phyloP scores from a whole-genome alignment of 306 rosid genomes.

The Lablab purpureus region DNA sequence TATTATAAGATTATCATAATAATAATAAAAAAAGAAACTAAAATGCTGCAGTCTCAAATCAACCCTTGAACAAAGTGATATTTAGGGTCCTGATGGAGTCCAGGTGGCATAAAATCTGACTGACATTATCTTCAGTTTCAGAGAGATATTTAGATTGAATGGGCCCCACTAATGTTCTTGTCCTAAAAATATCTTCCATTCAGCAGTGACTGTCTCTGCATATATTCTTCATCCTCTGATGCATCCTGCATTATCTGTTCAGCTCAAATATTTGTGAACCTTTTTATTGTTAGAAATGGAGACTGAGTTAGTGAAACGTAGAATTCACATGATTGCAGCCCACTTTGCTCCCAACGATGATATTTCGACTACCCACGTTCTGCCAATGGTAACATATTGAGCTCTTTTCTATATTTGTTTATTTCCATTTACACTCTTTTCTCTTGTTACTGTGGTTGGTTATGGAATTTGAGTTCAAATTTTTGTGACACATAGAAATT shows the following conservation, averaged over 20 bases:
- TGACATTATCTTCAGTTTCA: neutral
- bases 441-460: neutral
- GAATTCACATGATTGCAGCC: constrained; percentile 65
- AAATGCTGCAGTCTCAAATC: too few species aligned
- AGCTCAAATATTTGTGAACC: constrained; percentile 16
- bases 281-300: constrained; percentile 53
- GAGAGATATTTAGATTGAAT: constrained; percentile 49
- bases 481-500: too few species aligned
- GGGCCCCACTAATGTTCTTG: constrained; percentile 38
- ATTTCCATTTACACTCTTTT: neutral
- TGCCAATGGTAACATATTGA: constrained; percentile 59
- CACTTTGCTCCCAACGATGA: constrained; percentile 70
- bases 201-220: neutral
- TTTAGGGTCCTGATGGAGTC: neutral
- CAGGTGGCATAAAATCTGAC: neutral
- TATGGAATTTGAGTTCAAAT: constrained; percentile 6
- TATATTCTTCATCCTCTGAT: constrained; percentile 20
- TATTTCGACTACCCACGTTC: constrained; percentile 58
- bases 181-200: constrained; percentile 40
- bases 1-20: too few species aligned
- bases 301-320: constrained; percentile 67
- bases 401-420: neutral
- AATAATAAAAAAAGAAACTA: too few species aligned
- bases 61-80: neutral
- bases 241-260: constrained; percentile 32